Evolutionary conservation across 2,329 filamentous ascomycete species (phyloP), one percentile per base, ranked within the genome.

Genomic region (Colletotrichum abscissum): DNA sequence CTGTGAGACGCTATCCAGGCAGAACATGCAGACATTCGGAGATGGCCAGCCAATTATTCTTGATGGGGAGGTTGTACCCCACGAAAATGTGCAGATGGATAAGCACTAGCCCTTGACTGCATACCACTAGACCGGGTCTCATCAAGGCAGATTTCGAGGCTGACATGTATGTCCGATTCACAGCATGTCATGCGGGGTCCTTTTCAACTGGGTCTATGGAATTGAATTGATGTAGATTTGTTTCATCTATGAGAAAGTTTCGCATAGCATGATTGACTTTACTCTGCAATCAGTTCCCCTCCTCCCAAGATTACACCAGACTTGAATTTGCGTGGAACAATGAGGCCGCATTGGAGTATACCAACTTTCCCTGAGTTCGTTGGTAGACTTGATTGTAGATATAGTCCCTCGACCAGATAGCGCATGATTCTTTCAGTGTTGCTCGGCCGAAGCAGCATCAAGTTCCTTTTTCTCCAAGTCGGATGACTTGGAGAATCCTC

Each of bases 381-480:
- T 46, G 19, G 19, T 19, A 8, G 7, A 46, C 16, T 1, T 46
- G 42, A 1, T 19, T n/a, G 16, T 4, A 19, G 7, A n/a, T n/a
- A n/a, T n/a, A n/a, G 16, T 46, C 1, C 19, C 42, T 11, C 30
- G 8, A 8, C 30, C 30, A 33, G 42, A 8, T n/a, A n/a, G 7
- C 7, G 8, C 42, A 46, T 46, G 42, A 19, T n/a, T 19, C 42
- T 19, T 19, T 38, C 14, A 70, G 24, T 7, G 67, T 7, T 30
- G 22, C 33, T 70, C 55, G 7, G 63, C 1, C 8, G 56, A 35
- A 19, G 55, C 49, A 11, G 26, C 26, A 1, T 52, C 28, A 7
- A 66, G 4, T 8, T 66, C 69, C 19, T 49, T 69, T 49, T 73
- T 73, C 55, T 73, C 71, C 19, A 70, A 7, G 2, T 62, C 56